phyloP scores from a whole-genome alignment of 768 basidiomycete species.

The Leccinum imitatum region DNA sequence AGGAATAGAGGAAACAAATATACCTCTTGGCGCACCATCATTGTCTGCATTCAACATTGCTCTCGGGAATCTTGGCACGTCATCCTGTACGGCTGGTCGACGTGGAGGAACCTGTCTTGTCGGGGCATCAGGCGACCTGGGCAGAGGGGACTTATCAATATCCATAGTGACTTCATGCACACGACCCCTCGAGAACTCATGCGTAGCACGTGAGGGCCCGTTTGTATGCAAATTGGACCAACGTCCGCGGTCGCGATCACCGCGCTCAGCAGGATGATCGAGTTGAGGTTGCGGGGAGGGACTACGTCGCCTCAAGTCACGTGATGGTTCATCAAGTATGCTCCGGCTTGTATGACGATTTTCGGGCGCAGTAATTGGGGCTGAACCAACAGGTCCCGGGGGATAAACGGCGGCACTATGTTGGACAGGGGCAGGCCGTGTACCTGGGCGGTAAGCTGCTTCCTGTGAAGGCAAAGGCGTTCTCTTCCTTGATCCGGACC shows the following conservation, averaged over 20 bases:
- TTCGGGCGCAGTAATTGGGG: conserved; percentile 9
- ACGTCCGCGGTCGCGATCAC: conserved; percentile 18
- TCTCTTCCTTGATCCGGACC: conserved; percentile 35
- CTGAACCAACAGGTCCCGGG: conserved; percentile 2
- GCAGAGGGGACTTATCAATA: conserved; percentile 26
- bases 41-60: conserved; percentile 35
- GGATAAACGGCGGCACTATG: conserved; percentile 10
- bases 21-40: conserved; percentile 20
- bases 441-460: conserved; percentile 27
- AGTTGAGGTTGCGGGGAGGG: conserved; percentile 13
- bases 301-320: conserved; percentile 15
- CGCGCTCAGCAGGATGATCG: conserved; percentile 8
- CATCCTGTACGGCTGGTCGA: conserved; percentile 26
- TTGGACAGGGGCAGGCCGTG: conserved; percentile 13
- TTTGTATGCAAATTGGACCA: conserved; percentile 15
- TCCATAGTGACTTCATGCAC: conserved; percentile 24
- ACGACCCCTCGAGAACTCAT: conserved; percentile 25
- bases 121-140: conserved; percentile 22
- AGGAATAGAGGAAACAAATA: background rate
- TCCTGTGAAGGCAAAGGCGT: conserved; percentile 39
- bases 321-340: conserved; percentile 2
- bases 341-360: conserved; percentile 6
- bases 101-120: conserved; percentile 15
- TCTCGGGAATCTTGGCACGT: conserved; percentile 35
- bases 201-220: conserved; percentile 11